Evolutionary conservation across 2,329 filamentous ascomycete genomes (phyloP), one percentile per base, ranked within the genome.

Genomic region (Pleomassaria siparia): DNA sequence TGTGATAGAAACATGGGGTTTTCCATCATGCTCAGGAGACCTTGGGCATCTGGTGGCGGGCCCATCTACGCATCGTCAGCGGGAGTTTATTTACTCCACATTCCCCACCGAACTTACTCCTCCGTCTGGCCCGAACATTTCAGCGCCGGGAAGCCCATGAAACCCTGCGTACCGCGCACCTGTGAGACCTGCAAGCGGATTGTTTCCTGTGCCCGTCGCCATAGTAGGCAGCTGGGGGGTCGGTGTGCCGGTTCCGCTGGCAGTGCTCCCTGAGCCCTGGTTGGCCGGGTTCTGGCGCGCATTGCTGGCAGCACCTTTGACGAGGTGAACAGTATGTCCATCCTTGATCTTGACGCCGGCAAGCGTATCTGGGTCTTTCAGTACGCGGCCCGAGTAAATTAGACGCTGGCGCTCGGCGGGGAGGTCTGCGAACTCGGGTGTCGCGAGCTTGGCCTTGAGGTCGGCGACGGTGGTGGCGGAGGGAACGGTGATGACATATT

Each of bases 331-430:
- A 15, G 92, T 97, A 73, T 97, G 94, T 55, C 91, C 91, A 56
- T 89, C 81, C 79, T 96, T 96, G 73, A 99, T 91, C 79, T 96
- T 97, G 77, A 95, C 95, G 47, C 84, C 83, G 55, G 80, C 84
- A 35, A 99, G 76, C 0, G 88, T 86, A 62, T 99, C 92, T 49
- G 87, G 84, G 70, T 99, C 94, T 78, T 97, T 99, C 76, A 99
- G 84, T 51, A 99, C 92, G 51, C 92, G 87, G 44, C 94, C 94
- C 5, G 92, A 96, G 78, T 97, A 99, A 75, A 99, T 99, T 55
- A 99, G 80, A 51, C 94, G 89, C 75, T 97, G 92, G 59, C 91
- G 84, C 66, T 95, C 90, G 44, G 86, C 80, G 26, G 94, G 87
- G 46, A 96, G 85, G 70, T 95, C 87, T 71, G 95, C 92, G 66